Percentiles rank a stretch among this genome's conserved stretches.
Conservation (phyloP, 2,329 filamentous ascomycete genomes). For the Exophiala dermatitidis region DNA sequence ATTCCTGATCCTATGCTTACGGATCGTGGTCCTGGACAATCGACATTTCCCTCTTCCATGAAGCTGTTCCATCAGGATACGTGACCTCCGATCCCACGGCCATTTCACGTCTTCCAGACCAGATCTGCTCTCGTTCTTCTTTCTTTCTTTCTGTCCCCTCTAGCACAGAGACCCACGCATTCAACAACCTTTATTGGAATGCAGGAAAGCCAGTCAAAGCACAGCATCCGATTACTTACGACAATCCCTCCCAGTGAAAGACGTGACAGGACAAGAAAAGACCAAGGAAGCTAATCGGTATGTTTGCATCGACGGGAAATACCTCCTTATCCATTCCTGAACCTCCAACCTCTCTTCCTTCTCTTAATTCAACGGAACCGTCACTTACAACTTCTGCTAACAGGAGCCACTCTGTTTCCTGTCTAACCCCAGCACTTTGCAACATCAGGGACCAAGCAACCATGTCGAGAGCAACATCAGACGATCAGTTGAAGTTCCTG, state of each 20-base stretch:
- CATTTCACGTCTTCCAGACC: too few species aligned
- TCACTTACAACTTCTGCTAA: neutral
- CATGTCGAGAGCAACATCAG: conserved; percentile 47
- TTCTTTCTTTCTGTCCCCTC: neutral
- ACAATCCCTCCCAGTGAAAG: conserved; percentile 1
- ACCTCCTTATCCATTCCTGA: too few species aligned
- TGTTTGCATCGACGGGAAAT: too few species aligned
- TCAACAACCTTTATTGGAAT: neutral
- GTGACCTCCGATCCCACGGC: neutral
- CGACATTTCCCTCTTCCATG: too few species aligned
- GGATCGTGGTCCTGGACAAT: too few species aligned
- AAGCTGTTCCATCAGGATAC: neutral
- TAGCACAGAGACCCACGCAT: neutral
- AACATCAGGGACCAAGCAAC: too few species aligned
- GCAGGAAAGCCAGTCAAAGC: neutral
- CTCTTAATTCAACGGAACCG: neutral
- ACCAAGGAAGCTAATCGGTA: neutral
- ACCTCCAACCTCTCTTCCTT: neutral
- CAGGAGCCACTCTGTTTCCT: too few species aligned
- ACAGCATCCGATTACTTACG: neutral
- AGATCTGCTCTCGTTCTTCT: neutral
- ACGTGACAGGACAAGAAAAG: conserved; percentile 8
- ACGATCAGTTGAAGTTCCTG: conserved; percentile 59
- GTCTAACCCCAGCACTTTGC: too few species aligned
- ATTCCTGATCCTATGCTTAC: too few species aligned